phyloP scores from a whole-genome alignment of 805 yeast genomes.

The Wickerhamiella azyma region DNA sequence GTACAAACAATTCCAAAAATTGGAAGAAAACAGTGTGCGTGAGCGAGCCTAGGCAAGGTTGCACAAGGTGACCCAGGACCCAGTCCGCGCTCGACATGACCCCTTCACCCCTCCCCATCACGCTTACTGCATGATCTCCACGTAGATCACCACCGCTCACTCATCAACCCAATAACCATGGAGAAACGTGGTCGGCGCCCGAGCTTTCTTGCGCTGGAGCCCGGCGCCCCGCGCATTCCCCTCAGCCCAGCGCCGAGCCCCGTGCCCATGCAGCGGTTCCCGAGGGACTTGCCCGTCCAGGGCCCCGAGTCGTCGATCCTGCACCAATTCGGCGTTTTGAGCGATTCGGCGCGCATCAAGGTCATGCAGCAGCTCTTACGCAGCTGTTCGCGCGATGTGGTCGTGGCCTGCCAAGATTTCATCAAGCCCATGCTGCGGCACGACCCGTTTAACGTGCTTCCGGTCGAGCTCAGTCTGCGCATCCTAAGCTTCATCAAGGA shows the following conservation, averaged over 20 bases:
- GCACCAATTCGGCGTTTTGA: conserved; percentile 15
- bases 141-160: not conserved
- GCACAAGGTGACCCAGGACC: too few relatives aligned
- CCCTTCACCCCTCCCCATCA: too few relatives aligned
- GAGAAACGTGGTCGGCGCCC: conserved; percentile 6
- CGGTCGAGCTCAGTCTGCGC: conserved; percentile 69
- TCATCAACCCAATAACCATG: not conserved
- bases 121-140: too few relatives aligned
- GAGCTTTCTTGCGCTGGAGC: not conserved
- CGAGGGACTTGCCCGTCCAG: not conserved
- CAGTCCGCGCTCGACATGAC: too few relatives aligned
- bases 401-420: conserved; percentile 19
- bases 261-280: conserved; percentile 8
- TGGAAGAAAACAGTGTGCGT: too few relatives aligned
- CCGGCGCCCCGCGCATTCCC: conserved; percentile 2
- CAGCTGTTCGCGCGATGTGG: conserved; percentile 20
- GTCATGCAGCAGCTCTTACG: conserved; percentile 19
- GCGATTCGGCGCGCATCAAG: conserved; percentile 12
- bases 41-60: too few relatives aligned
- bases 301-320: conserved; percentile 4
- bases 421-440: conserved; percentile 28
- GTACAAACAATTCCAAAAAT: too few relatives aligned
- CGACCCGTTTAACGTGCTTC: conserved; percentile 40
- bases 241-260: conserved; percentile 9
- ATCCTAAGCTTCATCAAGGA: conserved; percentile 80